phyloP scores from a whole-genome alignment of 192 early-diverging fungal species.

The Diversispora epigaea region DNA sequence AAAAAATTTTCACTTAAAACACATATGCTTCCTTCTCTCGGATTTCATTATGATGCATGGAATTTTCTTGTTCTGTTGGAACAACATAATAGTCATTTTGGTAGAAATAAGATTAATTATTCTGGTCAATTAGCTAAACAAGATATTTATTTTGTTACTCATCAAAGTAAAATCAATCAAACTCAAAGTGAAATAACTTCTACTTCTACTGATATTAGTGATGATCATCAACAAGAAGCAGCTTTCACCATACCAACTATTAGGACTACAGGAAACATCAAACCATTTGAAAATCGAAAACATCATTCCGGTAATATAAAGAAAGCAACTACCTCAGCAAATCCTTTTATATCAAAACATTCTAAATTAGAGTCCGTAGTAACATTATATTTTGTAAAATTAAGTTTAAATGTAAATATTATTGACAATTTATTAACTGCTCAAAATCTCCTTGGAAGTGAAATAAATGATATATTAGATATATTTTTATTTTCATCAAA shows the following conservation, averaged over 20 bases:
- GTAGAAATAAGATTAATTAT: constrained; percentile 35
- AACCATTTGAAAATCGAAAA: constrained; percentile 38
- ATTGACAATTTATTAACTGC: constrained; percentile 79
- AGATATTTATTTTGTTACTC: constrained; percentile 51
- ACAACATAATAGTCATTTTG: neutral
- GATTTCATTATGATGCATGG: constrained; percentile 56
- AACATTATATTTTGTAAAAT: constrained; percentile 54
- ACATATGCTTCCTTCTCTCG: constrained; percentile 64
- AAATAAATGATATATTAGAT: constrained; percentile 74
- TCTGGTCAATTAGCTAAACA: constrained; percentile 53
- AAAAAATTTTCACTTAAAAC: constrained; percentile 57
- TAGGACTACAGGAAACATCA: constrained; percentile 45
- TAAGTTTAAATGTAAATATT: constrained; percentile 62
- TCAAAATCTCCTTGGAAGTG: constrained; percentile 69
- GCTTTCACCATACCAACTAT: constrained; percentile 58
- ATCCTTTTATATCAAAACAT: constrained; percentile 35
- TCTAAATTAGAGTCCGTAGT: constrained; percentile 51
- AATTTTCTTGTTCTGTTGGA: constrained; percentile 53
- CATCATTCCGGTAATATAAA: constrained; percentile 7
- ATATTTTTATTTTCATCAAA: constrained; percentile 54
- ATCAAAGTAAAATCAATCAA: constrained; percentile 37
- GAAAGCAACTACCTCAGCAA: neutral
- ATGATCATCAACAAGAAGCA: constrained; percentile 42
- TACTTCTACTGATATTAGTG: constrained; percentile 16
- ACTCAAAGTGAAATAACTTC: neutral